Percentiles rank a stretch among this genome's conserved stretches.
Conservation (phyloP, 2,329 filamentous ascomycete genomes). For the Didymella pomorum region DNA sequence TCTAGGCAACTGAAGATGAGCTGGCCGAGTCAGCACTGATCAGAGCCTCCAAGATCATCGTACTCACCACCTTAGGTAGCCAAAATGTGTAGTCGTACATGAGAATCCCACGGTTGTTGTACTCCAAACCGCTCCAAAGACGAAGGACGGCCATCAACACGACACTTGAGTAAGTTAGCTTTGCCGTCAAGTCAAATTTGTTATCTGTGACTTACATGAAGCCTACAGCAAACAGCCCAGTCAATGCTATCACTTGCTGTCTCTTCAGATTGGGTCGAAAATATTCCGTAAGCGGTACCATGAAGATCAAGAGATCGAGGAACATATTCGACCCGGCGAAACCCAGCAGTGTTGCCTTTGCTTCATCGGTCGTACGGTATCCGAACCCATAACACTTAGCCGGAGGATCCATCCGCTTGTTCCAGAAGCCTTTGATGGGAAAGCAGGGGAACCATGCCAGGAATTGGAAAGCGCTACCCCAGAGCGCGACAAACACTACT, state of each 20-base stretch:
- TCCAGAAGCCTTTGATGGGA: conserved; percentile 33
- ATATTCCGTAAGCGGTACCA: conserved; percentile 40
- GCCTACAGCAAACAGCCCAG: conserved; percentile 18
- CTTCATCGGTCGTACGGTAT: conserved; percentile 22
- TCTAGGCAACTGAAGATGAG: conserved; percentile 36
- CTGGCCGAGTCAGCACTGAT: background rate
- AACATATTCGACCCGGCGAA: conserved; percentile 44
- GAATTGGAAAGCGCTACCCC: conserved; percentile 38
- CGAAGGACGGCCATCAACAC: conserved; percentile 42
- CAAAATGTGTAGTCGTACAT: conserved; percentile 44
- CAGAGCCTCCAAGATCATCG: too few species aligned
- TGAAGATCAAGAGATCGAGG: conserved; percentile 41
- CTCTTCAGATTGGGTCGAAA: conserved; percentile 31
- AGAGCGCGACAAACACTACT: conserved; percentile 28
- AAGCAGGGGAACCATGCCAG: conserved; percentile 44
- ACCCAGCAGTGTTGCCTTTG: conserved; percentile 29
- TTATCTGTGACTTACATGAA: conserved; percentile 10
- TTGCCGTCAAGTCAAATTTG: background rate
- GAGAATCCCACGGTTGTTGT: conserved; percentile 19
- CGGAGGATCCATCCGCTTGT: conserved; percentile 18
- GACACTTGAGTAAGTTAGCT: conserved; percentile 29
- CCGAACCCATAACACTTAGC: conserved; percentile 41
- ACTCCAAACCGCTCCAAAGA: conserved; percentile 36
- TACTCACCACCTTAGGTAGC: conserved; percentile 26
- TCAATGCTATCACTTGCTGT: conserved; percentile 39